phyloP scores from a whole-genome alignment of 805 yeast species.

The Saturnispora dispora region DNA sequence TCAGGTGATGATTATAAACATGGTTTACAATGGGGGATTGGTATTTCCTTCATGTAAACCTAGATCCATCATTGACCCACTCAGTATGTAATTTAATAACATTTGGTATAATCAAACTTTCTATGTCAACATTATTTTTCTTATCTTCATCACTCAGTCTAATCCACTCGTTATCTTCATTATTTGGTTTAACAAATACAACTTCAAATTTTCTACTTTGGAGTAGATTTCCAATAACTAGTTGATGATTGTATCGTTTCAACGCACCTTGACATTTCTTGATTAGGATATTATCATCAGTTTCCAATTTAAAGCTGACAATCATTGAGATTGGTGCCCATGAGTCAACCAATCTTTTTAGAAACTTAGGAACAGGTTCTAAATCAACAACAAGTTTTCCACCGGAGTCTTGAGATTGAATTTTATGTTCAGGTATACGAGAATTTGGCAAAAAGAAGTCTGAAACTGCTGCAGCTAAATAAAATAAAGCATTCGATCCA shows the following conservation, averaged over 20 bases:
- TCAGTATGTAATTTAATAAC: constrained; percentile 53
- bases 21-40: constrained; percentile 53
- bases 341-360: constrained; percentile 74
- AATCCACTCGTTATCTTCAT: constrained; percentile 36
- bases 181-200: constrained; percentile 60
- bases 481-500: constrained; percentile 60
- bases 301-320: constrained; percentile 87
- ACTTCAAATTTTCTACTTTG: constrained; percentile 86
- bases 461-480: constrained; percentile 94
- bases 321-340: constrained; percentile 98
- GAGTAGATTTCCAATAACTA: constrained; percentile 87
- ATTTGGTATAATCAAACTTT: constrained; percentile 69
- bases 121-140: constrained; percentile 48
- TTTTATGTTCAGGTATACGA: constrained; percentile 85
- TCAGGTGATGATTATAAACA: constrained; percentile 39
- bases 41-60: constrained; percentile 43
- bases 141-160: constrained; percentile 36
- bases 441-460: constrained; percentile 89
- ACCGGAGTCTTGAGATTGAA: constrained; percentile 63
- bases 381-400: constrained; percentile 77
- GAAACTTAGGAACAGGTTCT: constrained; percentile 94
- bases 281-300: constrained; percentile 64
- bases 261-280: constrained; percentile 73
- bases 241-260: constrained; percentile 79
- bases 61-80: constrained; percentile 40